Percentiles rank a stretch among this genome's conserved stretches.
phyloP scores from a whole-genome alignment of 495 filamentous ascomycete species.

The Neurospora sp. region DNA sequence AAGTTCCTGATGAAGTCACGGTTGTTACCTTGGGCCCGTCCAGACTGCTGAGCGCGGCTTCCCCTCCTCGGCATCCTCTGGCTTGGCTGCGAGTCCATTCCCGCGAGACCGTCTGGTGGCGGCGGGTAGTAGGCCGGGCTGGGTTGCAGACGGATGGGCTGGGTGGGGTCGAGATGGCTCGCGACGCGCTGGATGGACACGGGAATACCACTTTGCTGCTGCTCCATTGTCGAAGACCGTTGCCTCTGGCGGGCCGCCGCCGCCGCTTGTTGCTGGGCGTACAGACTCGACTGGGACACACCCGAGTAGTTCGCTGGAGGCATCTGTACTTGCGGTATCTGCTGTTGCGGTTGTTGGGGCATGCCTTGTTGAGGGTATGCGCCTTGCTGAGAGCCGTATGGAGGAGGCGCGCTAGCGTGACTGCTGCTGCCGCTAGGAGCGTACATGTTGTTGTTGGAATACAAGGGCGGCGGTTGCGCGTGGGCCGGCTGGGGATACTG shows the following conservation, averaged over 20 bases:
- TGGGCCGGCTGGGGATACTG: constrained; percentile 35
- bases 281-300: constrained; percentile 55
- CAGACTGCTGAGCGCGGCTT: constrained; percentile 57
- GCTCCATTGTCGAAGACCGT: constrained; percentile 91
- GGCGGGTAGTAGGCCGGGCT: constrained; percentile 97
- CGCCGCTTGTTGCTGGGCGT: constrained; percentile 74
- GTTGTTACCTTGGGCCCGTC: constrained; percentile 46
- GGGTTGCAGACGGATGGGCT: constrained; percentile 88
- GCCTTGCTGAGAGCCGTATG: constrained; percentile 64
- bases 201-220: constrained; percentile 83
- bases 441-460: constrained; percentile 62
- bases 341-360: constrained; percentile 36
- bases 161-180: constrained; percentile 89
- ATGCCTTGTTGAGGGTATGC: constrained; percentile 71
- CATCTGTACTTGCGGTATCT: constrained; percentile 41
- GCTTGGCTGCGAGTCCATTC: constrained; percentile 43
- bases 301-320: constrained; percentile 55
- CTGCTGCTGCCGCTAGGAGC: constrained; percentile 48
- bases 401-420: constrained; percentile 66
- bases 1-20: constrained; percentile 88
- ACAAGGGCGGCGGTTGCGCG: constrained; percentile 51
- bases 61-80: constrained; percentile 63
- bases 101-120: constrained; percentile 69
- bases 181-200: constrained; percentile 91
- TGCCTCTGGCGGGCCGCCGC: constrained; percentile 55